These are phyloP conservation scores for Lipomyces orientalis DNA, from an alignment of 805 yeast genomes.

Conservation along the genomic window DNA sequence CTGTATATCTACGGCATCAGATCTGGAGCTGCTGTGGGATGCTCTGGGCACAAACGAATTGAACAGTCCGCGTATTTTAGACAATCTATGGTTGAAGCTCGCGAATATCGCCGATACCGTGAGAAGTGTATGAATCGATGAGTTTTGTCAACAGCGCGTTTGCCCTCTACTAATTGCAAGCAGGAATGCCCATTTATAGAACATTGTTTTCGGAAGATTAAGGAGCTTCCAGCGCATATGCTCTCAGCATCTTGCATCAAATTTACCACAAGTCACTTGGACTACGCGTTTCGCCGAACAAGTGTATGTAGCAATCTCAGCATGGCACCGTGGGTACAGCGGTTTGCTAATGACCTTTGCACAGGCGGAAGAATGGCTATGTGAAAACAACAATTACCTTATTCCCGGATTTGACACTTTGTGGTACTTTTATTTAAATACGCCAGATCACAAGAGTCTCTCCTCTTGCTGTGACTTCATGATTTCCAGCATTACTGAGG, in stretches of 20 bases:
- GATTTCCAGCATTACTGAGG: conserved; percentile 15
- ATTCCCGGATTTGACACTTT: conserved; percentile 25
- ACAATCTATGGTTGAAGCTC: conserved; percentile 20
- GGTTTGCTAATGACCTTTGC: not conserved
- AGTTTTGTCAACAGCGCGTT: not conserved
- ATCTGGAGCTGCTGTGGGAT: conserved; percentile 16
- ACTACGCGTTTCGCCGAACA: not conserved
- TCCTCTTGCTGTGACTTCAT: conserved; percentile 4
- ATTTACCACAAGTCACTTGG: conserved; percentile 19
- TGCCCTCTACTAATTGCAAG: not conserved
- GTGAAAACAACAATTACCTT: not conserved
- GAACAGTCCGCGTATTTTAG: conserved; percentile 6
- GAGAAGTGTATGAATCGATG: conserved; percentile 8
- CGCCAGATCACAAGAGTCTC: conserved; percentile 9
- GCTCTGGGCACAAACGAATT: conserved; percentile 8
- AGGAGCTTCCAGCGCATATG: conserved; percentile 4
- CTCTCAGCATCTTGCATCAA: conserved; percentile 17
- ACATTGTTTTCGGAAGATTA: conserved; percentile 20
- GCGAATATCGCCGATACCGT: conserved; percentile 3
- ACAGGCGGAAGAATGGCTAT: not conserved
- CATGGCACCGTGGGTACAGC: not conserved
- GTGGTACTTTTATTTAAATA: conserved; percentile 23
- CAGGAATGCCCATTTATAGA: conserved; percentile 27
- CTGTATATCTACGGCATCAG: not conserved
- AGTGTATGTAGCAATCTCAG: not conserved